Evolutionary conservation across 164 flowering plant genomes (phyloP).

Genomic region (Piper longum): DNA sequence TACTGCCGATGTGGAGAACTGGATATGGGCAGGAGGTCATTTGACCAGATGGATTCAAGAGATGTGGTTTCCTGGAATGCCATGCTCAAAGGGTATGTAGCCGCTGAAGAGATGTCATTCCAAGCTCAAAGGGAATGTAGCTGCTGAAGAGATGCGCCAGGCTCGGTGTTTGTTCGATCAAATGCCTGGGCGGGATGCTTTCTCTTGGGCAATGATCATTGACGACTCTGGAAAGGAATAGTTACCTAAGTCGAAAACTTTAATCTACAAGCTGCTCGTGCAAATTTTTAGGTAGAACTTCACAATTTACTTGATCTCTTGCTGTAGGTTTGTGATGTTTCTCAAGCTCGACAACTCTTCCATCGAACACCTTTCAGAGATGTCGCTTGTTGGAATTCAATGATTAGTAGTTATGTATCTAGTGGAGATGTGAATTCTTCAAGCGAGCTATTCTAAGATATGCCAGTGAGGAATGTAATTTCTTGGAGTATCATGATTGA

Average conservation of each 20-base stretch:
- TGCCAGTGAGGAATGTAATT: conserved; percentile 21
- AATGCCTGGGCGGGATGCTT: conserved; percentile 26
- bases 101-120: too few relatives aligned
- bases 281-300: too few relatives aligned
- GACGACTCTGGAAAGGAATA: conserved; percentile 37
- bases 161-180: conserved; percentile 28
- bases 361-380: conserved; percentile 20
- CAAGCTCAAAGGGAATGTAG: too few relatives aligned
- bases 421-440: conserved; percentile 25
- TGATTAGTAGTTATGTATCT: conserved; percentile 22
- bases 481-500: conserved; percentile 34
- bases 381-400: conserved; percentile 27
- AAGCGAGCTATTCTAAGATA: conserved; percentile 15
- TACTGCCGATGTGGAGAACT: conserved; percentile 22
- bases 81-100: conserved; percentile 19
- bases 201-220: conserved; percentile 37
- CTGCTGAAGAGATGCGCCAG: conserved; percentile 17
- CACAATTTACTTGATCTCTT: conserved; percentile 1
- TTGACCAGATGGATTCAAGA: conserved; percentile 16
- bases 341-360: conserved; percentile 19
- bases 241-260: too few relatives aligned
- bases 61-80: conserved; percentile 39
- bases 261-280: not conserved
- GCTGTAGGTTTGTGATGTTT: conserved; percentile 15
- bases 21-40: conserved; percentile 14